Conservation (phyloP, 352 stramenopile genomes). For the Vaucheria bursata region DNA sequence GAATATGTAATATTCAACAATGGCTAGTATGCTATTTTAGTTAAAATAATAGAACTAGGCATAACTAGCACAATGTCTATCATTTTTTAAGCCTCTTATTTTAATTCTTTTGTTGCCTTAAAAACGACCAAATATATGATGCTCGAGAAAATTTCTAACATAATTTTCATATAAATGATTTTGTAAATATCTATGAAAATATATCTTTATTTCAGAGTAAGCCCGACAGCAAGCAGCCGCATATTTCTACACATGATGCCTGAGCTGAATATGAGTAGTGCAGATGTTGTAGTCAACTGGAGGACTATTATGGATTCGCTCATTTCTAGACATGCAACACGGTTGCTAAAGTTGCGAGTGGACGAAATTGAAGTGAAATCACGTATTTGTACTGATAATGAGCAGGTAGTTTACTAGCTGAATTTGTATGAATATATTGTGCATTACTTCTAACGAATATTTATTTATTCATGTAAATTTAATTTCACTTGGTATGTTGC, state of each 20-base stretch:
- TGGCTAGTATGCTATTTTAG: no score
- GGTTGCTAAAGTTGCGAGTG: constrained; percentile 86
- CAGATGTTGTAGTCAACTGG: constrained; percentile 13
- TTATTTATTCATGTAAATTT: not conserved
- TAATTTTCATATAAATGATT: not conserved
- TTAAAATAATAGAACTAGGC: no score
- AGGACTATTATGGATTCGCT: constrained; percentile 37
- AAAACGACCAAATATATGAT: no score
- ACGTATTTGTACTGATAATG: constrained; percentile 33
- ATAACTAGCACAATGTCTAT: no score
- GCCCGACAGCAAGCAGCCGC: constrained; percentile 59
- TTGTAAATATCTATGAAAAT: not conserved
- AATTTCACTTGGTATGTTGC: no score
- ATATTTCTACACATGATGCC: constrained; percentile 69
- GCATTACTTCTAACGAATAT: no score
- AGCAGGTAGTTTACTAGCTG: not conserved
- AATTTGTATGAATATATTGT: not conserved
- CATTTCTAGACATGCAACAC: constrained; percentile 58
- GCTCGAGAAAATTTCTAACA: no score
- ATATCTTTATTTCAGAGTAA: constrained; percentile 53
- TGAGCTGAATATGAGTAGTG: constrained; percentile 47
- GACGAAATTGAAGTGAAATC: constrained; percentile 98
- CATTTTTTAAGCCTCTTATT: no score
- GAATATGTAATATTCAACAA: no score
- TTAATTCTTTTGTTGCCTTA: no score